Base-by-base conservation (phyloP, 441 rosid species). In the Populus tomentosa region DNA sequence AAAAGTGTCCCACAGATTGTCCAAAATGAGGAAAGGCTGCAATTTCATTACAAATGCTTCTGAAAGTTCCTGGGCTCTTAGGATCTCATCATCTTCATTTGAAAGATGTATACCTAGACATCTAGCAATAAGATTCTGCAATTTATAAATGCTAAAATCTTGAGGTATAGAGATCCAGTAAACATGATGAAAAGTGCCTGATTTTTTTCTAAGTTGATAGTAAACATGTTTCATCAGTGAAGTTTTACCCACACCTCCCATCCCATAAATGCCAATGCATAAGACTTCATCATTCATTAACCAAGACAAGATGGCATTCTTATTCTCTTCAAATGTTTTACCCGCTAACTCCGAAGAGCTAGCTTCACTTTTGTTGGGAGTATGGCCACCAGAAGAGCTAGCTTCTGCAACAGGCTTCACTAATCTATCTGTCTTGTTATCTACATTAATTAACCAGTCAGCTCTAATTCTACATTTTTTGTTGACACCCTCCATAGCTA, bases 101-200 rank as follows among this genome's bases (percentile, higher is more conserved):
- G 67, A 38, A 53, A 75, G 64, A 66, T 38, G 63, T 8, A 30
- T 2, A 3, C 33, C 10, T 40, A 81, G 23, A 1, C 21, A 10
- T 20, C 4, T 2, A 13, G 84, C 79, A 59, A 81, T 81, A 13
- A 8, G 10, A 11, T 33, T 66, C 14, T 74, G 81, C 28, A 81
- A 32, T 10, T 70, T 81, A 24, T 21, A 8, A 30, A 74, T 30
- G 70, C 69, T 36, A 18, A 56, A 64, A 6, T 75, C 46, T 20
- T 77, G 75, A 0, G 84, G 77, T 1, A 74, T 24, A 59, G 75
- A 73, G 46, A 81, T 46, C 80, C 85, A 82, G 6, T 66, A 72
- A 20, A 75, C 80, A 16, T 11, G 6, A 42, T 75, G 42, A 18
- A 81, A 81, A 30, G 5, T 32, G n/a, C 11, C 4, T 1, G 42